Percentiles rank a stretch among this genome's conserved stretches.
Evolutionary conservation across 1,284 basidiomycete genomes (phyloP).

Genomic region (Ganoderma lucidum): DNA sequence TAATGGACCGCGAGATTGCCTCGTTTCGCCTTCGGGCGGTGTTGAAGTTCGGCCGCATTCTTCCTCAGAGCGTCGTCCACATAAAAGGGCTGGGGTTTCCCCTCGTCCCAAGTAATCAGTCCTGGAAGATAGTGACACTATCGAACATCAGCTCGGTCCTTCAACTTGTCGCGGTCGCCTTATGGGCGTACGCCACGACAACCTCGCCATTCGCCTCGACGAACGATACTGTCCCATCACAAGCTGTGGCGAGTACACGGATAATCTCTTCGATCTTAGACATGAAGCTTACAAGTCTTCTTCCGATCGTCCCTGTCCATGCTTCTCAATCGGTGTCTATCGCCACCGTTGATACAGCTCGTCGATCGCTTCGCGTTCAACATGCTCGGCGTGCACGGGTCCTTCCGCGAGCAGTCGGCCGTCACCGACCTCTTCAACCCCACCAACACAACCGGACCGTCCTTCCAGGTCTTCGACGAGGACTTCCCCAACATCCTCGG

Average conservation of each 20-base stretch:
- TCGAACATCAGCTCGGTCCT: too few species aligned
- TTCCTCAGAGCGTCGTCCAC: too few species aligned
- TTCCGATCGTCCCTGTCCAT: not conserved
- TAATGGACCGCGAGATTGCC: too few species aligned
- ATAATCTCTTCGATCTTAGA: not conserved
- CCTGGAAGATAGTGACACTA: too few species aligned
- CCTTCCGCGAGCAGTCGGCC: conserved; percentile 42
- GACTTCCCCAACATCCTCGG: conserved; percentile 71
- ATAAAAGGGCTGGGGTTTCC: too few species aligned
- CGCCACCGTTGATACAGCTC: too few species aligned
- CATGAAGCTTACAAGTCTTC: not conserved
- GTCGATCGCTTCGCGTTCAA: conserved; percentile 41
- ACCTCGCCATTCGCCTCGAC: conserved; percentile 3
- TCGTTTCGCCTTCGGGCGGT: too few species aligned
- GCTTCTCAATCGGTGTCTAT: too few species aligned
- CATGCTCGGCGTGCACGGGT: conserved; percentile 41
- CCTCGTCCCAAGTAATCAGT: too few species aligned
- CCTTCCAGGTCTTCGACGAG: conserved; percentile 75
- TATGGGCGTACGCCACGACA: conserved; percentile 23
- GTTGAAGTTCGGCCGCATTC: too few species aligned
- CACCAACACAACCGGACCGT: conserved; percentile 55
- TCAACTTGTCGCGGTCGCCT: conserved; percentile 18
- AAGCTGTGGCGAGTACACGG: conserved; percentile 33
- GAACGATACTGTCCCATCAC: conserved; percentile 28
- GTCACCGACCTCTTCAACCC: conserved; percentile 47